phyloP scores from a whole-genome alignment of 2,329 filamentous ascomycete genomes.

The Byssochlamys sp. region DNA sequence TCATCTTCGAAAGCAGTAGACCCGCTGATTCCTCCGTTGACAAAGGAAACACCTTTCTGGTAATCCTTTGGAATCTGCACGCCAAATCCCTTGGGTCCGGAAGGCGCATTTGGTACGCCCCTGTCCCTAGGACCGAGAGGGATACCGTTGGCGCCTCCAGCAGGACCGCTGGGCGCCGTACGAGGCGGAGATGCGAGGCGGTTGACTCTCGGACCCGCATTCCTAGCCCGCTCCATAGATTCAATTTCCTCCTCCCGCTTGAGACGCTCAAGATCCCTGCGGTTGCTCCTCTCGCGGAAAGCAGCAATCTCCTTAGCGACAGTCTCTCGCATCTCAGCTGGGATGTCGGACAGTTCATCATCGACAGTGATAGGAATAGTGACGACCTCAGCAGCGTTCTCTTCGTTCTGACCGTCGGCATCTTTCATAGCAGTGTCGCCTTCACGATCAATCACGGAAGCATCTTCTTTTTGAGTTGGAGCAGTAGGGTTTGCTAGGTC shows the following conservation, averaged over 20 bases:
- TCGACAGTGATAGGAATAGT: conserved; percentile 81
- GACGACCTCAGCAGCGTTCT: conserved; percentile 66
- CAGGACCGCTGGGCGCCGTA: conserved; percentile 52
- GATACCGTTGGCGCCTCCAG: conserved; percentile 60
- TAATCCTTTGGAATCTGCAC: conserved; percentile 60
- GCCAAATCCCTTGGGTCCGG: conserved; percentile 56
- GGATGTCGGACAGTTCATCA: conserved; percentile 90
- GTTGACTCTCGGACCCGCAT: conserved; percentile 52
- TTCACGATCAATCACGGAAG: conserved; percentile 48
- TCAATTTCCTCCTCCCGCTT: conserved; percentile 87
- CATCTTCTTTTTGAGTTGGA: conserved; percentile 35
- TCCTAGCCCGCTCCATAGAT: conserved; percentile 67
- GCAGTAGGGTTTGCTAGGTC: conserved; percentile 61
- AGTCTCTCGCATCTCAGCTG: conserved; percentile 87
- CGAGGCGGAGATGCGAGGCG: conserved; percentile 63
- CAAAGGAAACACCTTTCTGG: conserved; percentile 69
- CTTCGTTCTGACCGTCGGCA: conserved; percentile 45
- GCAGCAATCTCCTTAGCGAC: conserved; percentile 89
- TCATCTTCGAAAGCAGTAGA: conserved; percentile 63
- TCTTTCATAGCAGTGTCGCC: conserved; percentile 64
- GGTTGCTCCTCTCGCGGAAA: conserved; percentile 83
- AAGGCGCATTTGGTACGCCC: conserved; percentile 64
- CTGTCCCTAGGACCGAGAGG: conserved; percentile 63
- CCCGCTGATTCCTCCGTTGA: conserved; percentile 66
- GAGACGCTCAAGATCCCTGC: conserved; percentile 77